Evolutionary conservation across 257 asterid species (phyloP), one percentile per base, ranked within the genome.

Genomic region (Cinchona pubescens): DNA sequence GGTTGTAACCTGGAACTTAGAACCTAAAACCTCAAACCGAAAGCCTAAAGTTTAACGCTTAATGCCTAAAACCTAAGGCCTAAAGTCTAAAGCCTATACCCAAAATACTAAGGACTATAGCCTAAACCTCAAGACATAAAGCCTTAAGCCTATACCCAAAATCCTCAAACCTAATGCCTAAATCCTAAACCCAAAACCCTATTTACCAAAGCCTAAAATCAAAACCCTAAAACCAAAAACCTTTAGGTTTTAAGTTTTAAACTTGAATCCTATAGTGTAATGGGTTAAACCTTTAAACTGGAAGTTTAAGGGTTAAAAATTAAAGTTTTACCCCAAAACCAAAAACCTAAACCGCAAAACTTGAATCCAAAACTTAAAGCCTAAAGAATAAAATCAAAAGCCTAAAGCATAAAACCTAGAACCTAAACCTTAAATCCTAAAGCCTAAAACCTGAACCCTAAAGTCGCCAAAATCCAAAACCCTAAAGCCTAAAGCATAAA

Each of bases 381-480:
- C 73, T 7, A 42, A 68, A 43, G 9, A 4, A 30, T 27, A 27
- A 61, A 27, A 13, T 48, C 46, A 19, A 68, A 42, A 23, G 34
- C 73, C 32, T 18, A 68, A 42, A n/a, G 29, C 73, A 10, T 34
- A 67, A 67, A 40, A 11, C 53, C 29, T 37, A 67, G 40, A 38
- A 29, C 72, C 72, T 40, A 3, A 40, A 40, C 4, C 9, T 40
- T 3, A 9, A 40, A 40, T 4, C 45, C 4, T 38, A 38, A 67
- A 67, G 10, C 72, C 72, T 38, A 34, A 38, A 67, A 29, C 72
- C 72, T 67, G 40, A 67, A 67, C 72, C 72, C 72, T 67, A 67
- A 67, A 67, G 30, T n/a, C 27, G 16, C 72, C 25, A 15, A 67
- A 67, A 40, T 55, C 49, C 13, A 37, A 67, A 67, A 8, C 51